Evolutionary conservation across 352 stramenopile genomes (phyloP).

Genomic region (Aphanomyces cochlioides): DNA sequence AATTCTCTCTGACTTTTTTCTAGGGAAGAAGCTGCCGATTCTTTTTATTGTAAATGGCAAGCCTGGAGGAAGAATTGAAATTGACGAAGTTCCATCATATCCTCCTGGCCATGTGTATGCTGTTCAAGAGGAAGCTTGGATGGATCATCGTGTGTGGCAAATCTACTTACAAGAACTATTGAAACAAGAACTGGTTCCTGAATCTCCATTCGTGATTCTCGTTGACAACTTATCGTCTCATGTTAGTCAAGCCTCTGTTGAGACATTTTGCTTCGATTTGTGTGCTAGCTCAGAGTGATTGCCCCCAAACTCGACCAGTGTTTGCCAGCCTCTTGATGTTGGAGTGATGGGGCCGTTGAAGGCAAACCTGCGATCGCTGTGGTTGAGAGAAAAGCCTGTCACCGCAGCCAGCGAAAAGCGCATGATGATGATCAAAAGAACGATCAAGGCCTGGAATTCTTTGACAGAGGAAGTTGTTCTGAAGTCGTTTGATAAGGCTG

Average conservation of each 20-base stretch:
- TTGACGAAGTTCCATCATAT: background rate
- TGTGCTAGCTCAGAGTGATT: background rate
- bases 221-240: slow-evolving; percentile 16
- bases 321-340: slow-evolving; percentile 16
- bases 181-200: background rate
- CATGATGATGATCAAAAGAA: background rate
- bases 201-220: background rate
- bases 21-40: background rate
- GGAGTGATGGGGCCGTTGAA: slow-evolving; percentile 20
- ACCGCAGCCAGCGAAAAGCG: background rate
- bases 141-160: background rate
- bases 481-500: no score
- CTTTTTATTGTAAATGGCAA: background rate
- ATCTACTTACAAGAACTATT: background rate
- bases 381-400: background rate
- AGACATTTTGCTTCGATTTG: background rate
- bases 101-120: slow-evolving; percentile 15
- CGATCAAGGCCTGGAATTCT: background rate
- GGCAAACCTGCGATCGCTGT: background rate
- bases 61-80: slow-evolving; percentile 7
- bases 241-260: slow-evolving; percentile 7
- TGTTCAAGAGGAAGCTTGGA: slow-evolving; percentile 1
- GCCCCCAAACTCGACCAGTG: background rate
- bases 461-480: no score
- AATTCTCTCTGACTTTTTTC: background rate